Conservation (phyloP, 140 eudicot genomes). For the Flaveria floridana region DNA sequence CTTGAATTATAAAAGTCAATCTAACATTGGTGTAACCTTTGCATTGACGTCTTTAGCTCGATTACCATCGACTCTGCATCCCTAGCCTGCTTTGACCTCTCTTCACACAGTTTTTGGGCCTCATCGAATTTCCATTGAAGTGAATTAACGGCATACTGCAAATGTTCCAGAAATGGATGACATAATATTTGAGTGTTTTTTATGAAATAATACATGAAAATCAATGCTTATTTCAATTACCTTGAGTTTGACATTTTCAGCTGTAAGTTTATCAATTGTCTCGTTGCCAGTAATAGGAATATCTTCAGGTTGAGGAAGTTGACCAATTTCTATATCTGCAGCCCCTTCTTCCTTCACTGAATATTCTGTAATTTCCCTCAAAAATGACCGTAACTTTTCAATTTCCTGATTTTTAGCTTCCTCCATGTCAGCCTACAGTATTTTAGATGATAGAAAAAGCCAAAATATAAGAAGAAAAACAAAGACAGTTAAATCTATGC, state of each 20-base stretch:
- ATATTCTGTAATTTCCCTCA: slow-evolving; percentile 52
- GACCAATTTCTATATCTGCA: slow-evolving; percentile 38
- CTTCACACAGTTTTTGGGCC: slow-evolving; percentile 68
- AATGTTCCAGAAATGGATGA: slow-evolving; percentile 16
- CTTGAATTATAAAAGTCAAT: slow-evolving; percentile 21
- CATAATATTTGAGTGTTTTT: not conserved
- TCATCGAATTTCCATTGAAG: slow-evolving; percentile 64
- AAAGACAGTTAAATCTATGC: not conserved
- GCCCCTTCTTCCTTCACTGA: slow-evolving; percentile 62
- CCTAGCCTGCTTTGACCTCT: slow-evolving; percentile 54
- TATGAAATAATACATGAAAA: not conserved
- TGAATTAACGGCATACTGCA: slow-evolving; percentile 51
- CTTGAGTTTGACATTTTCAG: slow-evolving; percentile 84
- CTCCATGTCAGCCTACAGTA: slow-evolving; percentile 61
- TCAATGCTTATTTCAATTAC: slow-evolving; percentile 34
- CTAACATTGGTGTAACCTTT: slow-evolving; percentile 48
- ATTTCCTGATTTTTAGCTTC: slow-evolving; percentile 60
- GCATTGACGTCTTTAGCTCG: slow-evolving; percentile 66
- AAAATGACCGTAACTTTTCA: slow-evolving; percentile 45
- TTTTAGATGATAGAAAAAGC: slow-evolving; percentile 1
- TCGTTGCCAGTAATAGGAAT: slow-evolving; percentile 52
- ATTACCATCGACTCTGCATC: slow-evolving; percentile 76
- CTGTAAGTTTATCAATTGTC: slow-evolving; percentile 51
- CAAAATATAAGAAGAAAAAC: not conserved
- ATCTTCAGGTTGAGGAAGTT: slow-evolving; percentile 47